These are phyloP conservation scores for Hyaloscypha bicolor DNA, from an alignment of 495 filamentous ascomycete genomes.

Conservation along the genomic window DNA sequence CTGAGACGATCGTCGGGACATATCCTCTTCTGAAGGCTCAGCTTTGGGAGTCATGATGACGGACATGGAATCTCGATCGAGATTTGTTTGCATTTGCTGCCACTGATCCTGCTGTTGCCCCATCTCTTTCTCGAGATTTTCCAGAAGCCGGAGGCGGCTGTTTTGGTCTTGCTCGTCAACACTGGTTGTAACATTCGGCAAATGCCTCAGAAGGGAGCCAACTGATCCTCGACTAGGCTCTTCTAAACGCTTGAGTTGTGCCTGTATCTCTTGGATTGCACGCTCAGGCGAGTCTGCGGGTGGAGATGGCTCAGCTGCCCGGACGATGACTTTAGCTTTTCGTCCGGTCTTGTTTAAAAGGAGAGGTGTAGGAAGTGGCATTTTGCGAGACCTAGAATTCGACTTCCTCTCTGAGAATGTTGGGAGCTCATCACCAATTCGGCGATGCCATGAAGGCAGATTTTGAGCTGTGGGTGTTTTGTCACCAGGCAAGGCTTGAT, in stretches of 20 bases:
- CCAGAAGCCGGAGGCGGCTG: constrained; percentile 42
- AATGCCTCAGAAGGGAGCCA: constrained; percentile 23
- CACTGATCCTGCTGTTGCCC: constrained; percentile 52
- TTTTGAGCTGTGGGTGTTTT: constrained; percentile 14
- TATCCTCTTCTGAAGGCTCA: not conserved
- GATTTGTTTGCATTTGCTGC: constrained; percentile 50
- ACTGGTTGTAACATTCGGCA: constrained; percentile 34
- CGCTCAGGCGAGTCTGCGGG: constrained; percentile 51
- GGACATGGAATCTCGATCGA: constrained; percentile 50
- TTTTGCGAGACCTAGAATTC: constrained; percentile 34
- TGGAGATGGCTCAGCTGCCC: constrained; percentile 37
- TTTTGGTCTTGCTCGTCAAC: constrained; percentile 29
- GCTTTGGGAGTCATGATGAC: constrained; percentile 41
- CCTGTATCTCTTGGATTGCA: constrained; percentile 52
- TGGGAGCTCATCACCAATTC: constrained; percentile 54
- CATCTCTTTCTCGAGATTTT: constrained; percentile 57
- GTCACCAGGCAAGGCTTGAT: constrained; percentile 23
- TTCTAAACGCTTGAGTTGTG: constrained; percentile 41
- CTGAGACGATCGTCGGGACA: constrained; percentile 25
- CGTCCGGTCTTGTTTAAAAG: constrained; percentile 42
- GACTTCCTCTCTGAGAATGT: constrained; percentile 50
- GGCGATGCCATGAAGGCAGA: constrained; percentile 45
- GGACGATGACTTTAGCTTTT: constrained; percentile 32
- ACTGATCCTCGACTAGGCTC: constrained; percentile 28
- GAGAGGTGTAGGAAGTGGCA: constrained; percentile 52